Conservation (phyloP, 768 basidiomycete genomes). For the Brasilioporus rufonigricans region DNA sequence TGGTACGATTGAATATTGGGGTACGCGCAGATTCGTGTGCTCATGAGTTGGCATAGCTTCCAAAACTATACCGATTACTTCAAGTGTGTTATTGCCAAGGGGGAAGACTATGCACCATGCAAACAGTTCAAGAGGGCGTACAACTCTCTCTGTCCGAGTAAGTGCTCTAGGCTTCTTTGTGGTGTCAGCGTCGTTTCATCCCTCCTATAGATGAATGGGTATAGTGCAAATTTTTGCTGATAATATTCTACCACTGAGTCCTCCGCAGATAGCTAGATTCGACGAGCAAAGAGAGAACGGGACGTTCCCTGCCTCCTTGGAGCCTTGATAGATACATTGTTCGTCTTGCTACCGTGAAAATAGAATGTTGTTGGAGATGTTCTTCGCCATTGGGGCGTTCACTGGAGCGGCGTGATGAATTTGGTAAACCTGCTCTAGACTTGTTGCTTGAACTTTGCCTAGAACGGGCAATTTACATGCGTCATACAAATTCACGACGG, state of each 20-base stretch:
- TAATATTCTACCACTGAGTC: background rate
- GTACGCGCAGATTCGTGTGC: background rate
- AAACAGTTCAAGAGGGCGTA: slow-evolving; percentile 97
- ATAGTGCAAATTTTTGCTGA: slow-evolving; percentile 16
- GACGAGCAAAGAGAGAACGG: slow-evolving; percentile 95
- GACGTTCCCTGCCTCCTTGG: slow-evolving; percentile 89
- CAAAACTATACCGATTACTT: slow-evolving; percentile 99
- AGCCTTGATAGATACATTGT: slow-evolving; percentile 48
- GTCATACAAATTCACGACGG: background rate
- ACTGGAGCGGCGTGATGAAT: background rate
- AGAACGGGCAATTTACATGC: background rate
- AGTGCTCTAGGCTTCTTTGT: slow-evolving; percentile 34
- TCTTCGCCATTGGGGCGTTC: background rate
- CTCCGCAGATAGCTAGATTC: slow-evolving; percentile 72
- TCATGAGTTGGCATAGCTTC: slow-evolving; percentile 49
- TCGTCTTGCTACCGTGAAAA: slow-evolving; percentile 1
- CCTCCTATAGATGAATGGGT: slow-evolving; percentile 84
- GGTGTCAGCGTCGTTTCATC: slow-evolving; percentile 9
- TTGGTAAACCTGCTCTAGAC: background rate
- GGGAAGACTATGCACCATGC: slow-evolving; percentile 98
- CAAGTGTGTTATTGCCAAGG: slow-evolving; percentile 95
- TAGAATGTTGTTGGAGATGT: slow-evolving; percentile 5
- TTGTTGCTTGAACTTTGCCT: background rate
- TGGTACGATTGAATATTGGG: slow-evolving; percentile 58
- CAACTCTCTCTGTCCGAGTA: slow-evolving; percentile 96